Evolutionary conservation across 768 basidiomycete genomes (phyloP).

Genomic region (Udeniomyces megalosporus): DNA sequence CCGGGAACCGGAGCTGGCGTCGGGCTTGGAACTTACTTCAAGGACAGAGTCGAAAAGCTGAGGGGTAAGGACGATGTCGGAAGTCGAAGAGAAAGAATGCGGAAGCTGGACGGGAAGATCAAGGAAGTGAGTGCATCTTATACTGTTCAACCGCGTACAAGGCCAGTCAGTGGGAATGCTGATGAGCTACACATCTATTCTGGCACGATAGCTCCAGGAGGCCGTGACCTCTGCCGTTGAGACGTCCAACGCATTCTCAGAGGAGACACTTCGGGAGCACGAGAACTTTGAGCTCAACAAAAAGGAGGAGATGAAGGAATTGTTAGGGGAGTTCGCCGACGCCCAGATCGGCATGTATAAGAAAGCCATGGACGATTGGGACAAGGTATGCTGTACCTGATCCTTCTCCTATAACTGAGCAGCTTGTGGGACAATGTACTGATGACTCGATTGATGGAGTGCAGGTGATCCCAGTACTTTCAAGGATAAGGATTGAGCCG

Average conservation of each 20-base stretch:
- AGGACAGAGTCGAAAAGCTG: constrained; percentile 79
- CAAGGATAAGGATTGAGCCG: no score
- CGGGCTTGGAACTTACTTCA: constrained; percentile 77
- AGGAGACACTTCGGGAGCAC: constrained; percentile 84
- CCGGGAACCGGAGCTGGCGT: constrained; percentile 35
- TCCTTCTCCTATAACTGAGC: no score
- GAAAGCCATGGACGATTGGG: constrained; percentile 94
- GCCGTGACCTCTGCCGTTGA: constrained; percentile 90
- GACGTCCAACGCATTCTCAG: constrained; percentile 90
- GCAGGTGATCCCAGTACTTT: no score
- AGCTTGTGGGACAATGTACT: no score
- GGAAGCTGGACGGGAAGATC: constrained; percentile 79
- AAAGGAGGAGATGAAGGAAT: constrained; percentile 91
- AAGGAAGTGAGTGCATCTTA: constrained; percentile 53
- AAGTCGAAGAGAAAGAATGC: constrained; percentile 81
- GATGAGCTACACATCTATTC: not conserved
- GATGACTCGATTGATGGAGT: no score
- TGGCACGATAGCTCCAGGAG: constrained; percentile 61
- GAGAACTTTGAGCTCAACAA: constrained; percentile 76
- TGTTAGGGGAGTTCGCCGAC: constrained; percentile 73
- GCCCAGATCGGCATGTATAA: constrained; percentile 84
- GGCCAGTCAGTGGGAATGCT: no score
- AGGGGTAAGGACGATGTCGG: constrained; percentile 87
- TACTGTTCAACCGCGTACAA: no score
- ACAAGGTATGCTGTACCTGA: constrained; percentile 37